Conservation (phyloP, 306 rosid genomes). For the Rosa multiflora region DNA sequence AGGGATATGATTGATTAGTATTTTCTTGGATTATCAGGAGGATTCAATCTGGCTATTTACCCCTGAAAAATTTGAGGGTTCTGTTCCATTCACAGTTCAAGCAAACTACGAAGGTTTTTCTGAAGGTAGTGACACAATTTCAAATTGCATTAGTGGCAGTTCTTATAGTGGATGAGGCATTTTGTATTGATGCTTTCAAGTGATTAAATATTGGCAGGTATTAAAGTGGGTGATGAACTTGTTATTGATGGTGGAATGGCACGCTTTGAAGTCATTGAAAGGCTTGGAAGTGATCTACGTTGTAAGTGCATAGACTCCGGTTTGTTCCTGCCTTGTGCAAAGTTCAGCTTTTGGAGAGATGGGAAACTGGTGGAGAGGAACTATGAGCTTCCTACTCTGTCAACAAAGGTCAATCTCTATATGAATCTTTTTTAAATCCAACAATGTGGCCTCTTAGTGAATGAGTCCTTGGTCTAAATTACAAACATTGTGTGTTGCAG, state of each 20-base stretch:
- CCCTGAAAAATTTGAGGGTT: conserved; percentile 59
- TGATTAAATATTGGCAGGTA: conserved; percentile 40
- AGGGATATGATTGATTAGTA: conserved; percentile 5
- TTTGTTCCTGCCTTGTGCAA: conserved; percentile 77
- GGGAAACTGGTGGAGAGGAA: conserved; percentile 75
- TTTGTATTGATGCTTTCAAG: neutral
- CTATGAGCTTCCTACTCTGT: conserved; percentile 62
- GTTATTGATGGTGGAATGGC: conserved; percentile 95
- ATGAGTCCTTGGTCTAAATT: neutral
- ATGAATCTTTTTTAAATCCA: neutral
- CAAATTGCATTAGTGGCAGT: neutral
- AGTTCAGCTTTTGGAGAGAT: conserved; percentile 84
- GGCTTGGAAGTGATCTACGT: conserved; percentile 58
- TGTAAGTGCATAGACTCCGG: conserved; percentile 85
- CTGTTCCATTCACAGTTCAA: conserved; percentile 72
- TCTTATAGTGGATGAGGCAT: neutral
- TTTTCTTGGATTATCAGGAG: conserved; percentile 47
- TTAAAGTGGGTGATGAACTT: conserved; percentile 74
- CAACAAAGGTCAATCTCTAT: conserved; percentile 50
- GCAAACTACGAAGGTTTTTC: conserved; percentile 73
- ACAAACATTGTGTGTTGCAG: neutral
- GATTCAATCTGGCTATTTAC: conserved; percentile 77
- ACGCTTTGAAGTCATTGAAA: conserved; percentile 66
- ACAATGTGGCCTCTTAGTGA: neutral
- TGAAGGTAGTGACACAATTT: conserved; percentile 49